phyloP scores from a whole-genome alignment of 225 moss, liverwort and hornwort species.

The Pseudisothecium myosuroides region DNA sequence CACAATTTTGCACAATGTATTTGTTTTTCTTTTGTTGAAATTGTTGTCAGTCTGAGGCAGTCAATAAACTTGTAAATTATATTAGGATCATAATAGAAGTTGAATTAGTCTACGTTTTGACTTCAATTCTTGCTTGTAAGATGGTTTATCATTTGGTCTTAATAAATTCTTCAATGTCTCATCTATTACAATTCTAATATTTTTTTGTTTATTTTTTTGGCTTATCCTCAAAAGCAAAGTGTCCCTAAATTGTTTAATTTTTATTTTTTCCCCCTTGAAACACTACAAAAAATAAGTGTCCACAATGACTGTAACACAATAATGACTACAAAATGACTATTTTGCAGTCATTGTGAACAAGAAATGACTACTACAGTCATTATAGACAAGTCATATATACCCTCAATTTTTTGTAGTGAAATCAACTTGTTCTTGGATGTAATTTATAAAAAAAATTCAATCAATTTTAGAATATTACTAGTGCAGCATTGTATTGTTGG shows the following conservation, averaged over 20 bases:
- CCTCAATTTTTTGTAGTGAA: too few relatives aligned
- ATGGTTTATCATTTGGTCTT: neutral
- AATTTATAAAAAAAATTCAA: neutral
- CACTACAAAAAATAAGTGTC: too few relatives aligned
- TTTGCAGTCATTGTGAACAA: too few relatives aligned
- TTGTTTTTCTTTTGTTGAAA: neutral
- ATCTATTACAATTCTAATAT: fast-evolving
- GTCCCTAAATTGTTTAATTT: too few relatives aligned
- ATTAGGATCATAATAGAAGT: neutral
- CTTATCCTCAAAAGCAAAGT: too few relatives aligned
- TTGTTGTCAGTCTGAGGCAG: too few relatives aligned
- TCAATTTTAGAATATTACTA: neutral
- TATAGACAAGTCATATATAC: too few relatives aligned
- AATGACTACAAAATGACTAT: too few relatives aligned
- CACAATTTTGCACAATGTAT: neutral
- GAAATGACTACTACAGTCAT: too few relatives aligned
- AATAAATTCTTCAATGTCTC: neutral
- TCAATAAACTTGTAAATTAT: neutral
- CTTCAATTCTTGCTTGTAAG: neutral
- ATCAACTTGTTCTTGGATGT: neutral
- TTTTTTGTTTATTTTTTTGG: neutral
- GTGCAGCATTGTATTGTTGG: fast-evolving
- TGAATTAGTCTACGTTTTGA: neutral
- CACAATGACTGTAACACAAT: too few relatives aligned
- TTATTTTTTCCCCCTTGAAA: too few relatives aligned